Base-by-base conservation (phyloP, 257 asterid genomes). In the Penstemon eatonii region DNA sequence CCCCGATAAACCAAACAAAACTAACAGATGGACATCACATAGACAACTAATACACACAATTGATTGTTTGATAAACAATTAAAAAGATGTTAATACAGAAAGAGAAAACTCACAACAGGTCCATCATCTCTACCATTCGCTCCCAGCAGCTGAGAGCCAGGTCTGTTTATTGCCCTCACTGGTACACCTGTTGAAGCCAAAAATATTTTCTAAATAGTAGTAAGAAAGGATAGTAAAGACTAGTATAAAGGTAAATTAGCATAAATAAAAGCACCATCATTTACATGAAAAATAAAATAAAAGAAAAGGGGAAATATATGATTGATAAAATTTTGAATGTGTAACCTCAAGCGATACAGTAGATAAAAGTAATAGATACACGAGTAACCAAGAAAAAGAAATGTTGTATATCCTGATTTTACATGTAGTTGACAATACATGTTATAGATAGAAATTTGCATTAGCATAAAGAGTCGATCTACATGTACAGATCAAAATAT, bases 91-190 rank as follows among this genome's bases (percentile, higher is more conserved):
- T 51, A 47, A 10, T 25, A 45, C 63, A 69, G 71, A 69, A 37
- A 55, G 61, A 33, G 63, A 57, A 64, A 71, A 87, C 99, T 86
- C 84, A 94, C 99, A 75, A 84, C 64, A 65, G 89, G 91, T 18
- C 99, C 99, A 80, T 94, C 99, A 87, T 94, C 99, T 73, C 99
- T 91, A 71, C 96, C 99, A 84, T 89, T 91, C 58, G 92, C 89
- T 67, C 97, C 99, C 46, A 90, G 81, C 80, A 87, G 71, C 81
- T 88, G 97, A 7, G 96, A 84, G 49, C 95, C 95, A 52, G 97
- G 97, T 82, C 97, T 83, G 77, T 89, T 90, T 71, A 89, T 89
- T 36, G 92, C 96, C 56, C 96, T 88, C 77, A 91, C 91, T 4
- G 96, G 84, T 76, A 89, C 80, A 82, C 95, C 97, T 94, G 84